Percentiles rank a stretch among this genome's conserved stretches.
These are phyloP conservation scores for Pichia eremophila DNA, from an alignment of 805 yeast species.

Conservation along the genomic window DNA sequence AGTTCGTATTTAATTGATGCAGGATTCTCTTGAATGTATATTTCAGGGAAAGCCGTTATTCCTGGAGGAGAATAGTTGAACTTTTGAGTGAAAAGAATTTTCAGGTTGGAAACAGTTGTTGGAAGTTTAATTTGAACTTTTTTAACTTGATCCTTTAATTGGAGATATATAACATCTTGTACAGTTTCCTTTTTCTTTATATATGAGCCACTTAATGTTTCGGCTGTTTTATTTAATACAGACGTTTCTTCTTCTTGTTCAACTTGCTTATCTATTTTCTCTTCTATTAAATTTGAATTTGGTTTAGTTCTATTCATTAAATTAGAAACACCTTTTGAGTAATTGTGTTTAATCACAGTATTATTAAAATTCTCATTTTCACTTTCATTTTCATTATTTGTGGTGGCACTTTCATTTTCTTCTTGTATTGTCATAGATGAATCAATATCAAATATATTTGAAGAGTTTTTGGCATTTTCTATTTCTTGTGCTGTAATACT, in stretches of 20 bases:
- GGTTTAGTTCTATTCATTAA: no score
- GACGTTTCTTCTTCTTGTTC: neutral
- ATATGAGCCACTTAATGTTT: neutral
- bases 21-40: slow-evolving; percentile 57
- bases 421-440: neutral
- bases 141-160: slow-evolving; percentile 44
- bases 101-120: slow-evolving; percentile 41
- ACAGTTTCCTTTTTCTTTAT: neutral
- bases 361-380: no score
- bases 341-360: no score
- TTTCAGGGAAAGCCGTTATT: slow-evolving; percentile 53
- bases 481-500: slow-evolving; percentile 5
- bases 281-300: neutral
- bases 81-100: slow-evolving; percentile 74
- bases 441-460: neutral
- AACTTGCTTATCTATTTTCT: neutral
- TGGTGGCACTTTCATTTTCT: neutral
- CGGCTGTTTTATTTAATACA: neutral
- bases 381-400: neutral
- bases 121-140: slow-evolving; percentile 40
- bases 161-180: slow-evolving; percentile 26
- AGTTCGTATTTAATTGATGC: slow-evolving; percentile 65
- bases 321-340: no score
- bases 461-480: slow-evolving; percentile 2
- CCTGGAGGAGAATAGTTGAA: slow-evolving; percentile 66